Evolutionary conservation across 495 filamentous ascomycete species (phyloP).

Genomic region (Neurospora hispaniola): DNA sequence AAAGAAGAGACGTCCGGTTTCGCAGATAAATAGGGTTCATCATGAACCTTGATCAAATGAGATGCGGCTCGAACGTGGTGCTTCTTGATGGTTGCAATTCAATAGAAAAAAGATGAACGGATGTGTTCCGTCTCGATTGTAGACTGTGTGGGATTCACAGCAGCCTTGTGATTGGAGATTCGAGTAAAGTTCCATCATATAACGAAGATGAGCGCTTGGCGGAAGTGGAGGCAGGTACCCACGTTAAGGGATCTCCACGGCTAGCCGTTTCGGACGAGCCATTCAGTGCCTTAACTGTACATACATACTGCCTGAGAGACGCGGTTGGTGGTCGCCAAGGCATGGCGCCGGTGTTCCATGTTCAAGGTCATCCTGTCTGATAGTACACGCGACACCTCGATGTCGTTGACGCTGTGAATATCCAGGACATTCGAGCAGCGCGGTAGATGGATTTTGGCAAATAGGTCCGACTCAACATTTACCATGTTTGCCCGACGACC

Average conservation of each 20-base stretch:
- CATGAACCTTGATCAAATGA: background rate
- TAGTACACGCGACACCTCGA: background rate
- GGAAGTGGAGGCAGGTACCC: background rate
- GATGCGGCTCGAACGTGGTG: background rate
- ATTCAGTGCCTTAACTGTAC: background rate
- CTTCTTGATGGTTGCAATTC: background rate
- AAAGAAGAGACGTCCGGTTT: background rate
- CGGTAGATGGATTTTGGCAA: background rate
- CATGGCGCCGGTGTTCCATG: too few species aligned
- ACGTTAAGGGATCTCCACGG: background rate
- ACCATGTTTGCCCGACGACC: constrained; percentile 21
- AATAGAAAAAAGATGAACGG: background rate
- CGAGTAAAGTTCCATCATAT: background rate
- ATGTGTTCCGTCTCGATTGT: background rate
- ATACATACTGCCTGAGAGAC: background rate
- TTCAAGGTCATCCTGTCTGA: background rate
- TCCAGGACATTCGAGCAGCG: background rate
- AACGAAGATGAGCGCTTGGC: background rate
- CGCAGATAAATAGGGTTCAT: background rate
- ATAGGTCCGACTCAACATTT: constrained; percentile 1
- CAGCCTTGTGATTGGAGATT: background rate
- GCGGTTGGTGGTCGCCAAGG: background rate
- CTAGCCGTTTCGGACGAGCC: background rate
- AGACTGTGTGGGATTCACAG: background rate
- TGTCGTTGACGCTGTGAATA: background rate